Base-by-base conservation (phyloP, 176 grass and related monocot species). In the Oryza meyeriana region DNA sequence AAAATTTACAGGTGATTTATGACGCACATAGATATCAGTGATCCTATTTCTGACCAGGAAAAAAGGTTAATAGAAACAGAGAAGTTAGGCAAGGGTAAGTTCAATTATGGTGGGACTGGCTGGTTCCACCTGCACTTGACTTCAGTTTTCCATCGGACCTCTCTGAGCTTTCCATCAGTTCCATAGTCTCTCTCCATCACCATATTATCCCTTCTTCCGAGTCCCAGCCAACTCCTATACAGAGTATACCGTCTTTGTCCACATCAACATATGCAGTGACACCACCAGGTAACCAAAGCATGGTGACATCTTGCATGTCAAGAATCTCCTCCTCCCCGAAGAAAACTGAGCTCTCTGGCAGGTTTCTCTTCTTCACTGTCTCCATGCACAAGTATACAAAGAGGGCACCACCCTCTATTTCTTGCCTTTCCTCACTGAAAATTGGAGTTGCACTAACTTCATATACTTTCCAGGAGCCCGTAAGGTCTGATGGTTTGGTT, bases 131-230 rank as follows among this genome's bases (percentile, higher is more conserved):
- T 88, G 74, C 93, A 84, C 71, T 95, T 99, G 35, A 99, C 31
- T 83, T 99, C 96, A 65, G 96, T 80, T 85, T 95, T 95, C 27
- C 64, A 92, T 57, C 96, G 92, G 47, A 93, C 96, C 61, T 99
- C 96, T 57, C 76, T 91, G 41, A 99, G 88, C 83, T 76, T 95
- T 22, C 91, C 93, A 78, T 99, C 96, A 45, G 83, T 90, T 27
- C 89, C 93, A 80, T 95, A 99, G 62, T 95, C 96, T 81, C 93
- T 92, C 77, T 99, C 96, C 93, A 95, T 99, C 32, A 95, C 91
- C 79, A 99, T 87, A 88, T 95, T 99, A 99, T 86, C 55, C 96
- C 96, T 89, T 99, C 96, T 28, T 99, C 93, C 4, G 93, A 95
- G 87, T 94, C 94, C 96, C 96, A 99, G 24, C 96, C 83, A 57